These are phyloP conservation scores for Ustilago loliicola DNA, from an alignment of 1,284 basidiomycete genomes.

Conservation along the genomic window DNA sequence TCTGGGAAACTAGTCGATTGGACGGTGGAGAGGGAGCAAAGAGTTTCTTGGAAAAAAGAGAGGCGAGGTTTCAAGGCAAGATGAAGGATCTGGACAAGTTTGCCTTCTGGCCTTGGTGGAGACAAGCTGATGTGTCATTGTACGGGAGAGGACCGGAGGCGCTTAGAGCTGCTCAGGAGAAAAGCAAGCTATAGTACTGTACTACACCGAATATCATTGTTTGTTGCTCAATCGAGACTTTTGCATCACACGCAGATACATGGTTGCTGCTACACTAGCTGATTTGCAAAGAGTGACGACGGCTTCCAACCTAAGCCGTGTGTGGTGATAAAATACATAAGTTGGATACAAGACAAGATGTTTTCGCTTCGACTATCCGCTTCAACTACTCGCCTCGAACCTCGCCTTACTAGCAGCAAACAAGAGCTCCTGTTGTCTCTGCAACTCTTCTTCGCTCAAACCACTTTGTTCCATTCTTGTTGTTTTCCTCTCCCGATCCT, in stretches of 20 bases:
- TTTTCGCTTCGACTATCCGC: background rate
- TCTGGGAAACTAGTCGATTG: slow-evolving; percentile 42
- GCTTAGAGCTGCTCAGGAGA: slow-evolving; percentile 29
- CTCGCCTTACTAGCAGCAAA: slow-evolving; percentile 85
- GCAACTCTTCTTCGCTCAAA: slow-evolving; percentile 89
- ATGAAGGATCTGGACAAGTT: slow-evolving; percentile 52
- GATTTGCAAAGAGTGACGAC: background rate
- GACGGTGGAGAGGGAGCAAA: slow-evolving; percentile 58
- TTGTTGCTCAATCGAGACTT: background rate
- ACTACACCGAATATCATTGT: too few species aligned
- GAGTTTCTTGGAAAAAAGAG: slow-evolving; percentile 57
- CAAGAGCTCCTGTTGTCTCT: slow-evolving; percentile 86
- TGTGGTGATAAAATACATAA: slow-evolving; percentile 7
- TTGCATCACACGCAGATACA: background rate
- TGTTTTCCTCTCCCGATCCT: slow-evolving; percentile 80
- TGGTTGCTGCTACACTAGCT: background rate
- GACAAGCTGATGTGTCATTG: slow-evolving; percentile 39
- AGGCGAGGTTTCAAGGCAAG: slow-evolving; percentile 44
- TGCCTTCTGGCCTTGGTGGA: slow-evolving; percentile 63
- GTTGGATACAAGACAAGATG: background rate
- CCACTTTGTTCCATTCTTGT: slow-evolving; percentile 82
- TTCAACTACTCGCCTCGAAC: slow-evolving; percentile 71
- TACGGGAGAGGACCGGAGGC: slow-evolving; percentile 35
- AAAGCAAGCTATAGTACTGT: slow-evolving; percentile 12
- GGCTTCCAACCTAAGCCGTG: too few species aligned